phyloP scores from a whole-genome alignment of 2,329 filamentous ascomycete genomes.

The Fusarium proliferatum region DNA sequence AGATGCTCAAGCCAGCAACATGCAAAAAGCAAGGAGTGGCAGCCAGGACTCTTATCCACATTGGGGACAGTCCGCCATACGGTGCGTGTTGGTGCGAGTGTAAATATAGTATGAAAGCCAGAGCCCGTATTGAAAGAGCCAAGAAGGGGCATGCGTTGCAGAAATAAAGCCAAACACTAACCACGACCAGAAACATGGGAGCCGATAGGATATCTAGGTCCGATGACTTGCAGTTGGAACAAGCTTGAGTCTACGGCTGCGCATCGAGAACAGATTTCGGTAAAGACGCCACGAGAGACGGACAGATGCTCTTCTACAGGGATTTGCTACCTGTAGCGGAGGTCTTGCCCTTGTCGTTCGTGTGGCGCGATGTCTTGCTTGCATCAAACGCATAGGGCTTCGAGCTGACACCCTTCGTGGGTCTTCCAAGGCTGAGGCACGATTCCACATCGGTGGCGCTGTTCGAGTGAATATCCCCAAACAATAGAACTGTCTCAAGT shows the following conservation, averaged over 20 bases:
- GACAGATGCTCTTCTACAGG: slow-evolving; percentile 18
- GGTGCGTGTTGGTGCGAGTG: slow-evolving; percentile 21
- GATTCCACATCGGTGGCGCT: not conserved
- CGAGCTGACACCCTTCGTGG: not conserved
- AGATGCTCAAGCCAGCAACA: not conserved
- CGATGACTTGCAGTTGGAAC: slow-evolving; percentile 15
- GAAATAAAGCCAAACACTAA: not conserved
- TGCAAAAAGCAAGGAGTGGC: slow-evolving; percentile 17
- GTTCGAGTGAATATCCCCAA: not conserved
- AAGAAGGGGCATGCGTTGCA: slow-evolving; percentile 13
- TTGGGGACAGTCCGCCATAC: slow-evolving; percentile 12
- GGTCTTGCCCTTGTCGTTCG: slow-evolving; percentile 16
- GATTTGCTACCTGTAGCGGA: slow-evolving; percentile 8
- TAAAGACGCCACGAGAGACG: slow-evolving; percentile 20
- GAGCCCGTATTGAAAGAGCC: slow-evolving; percentile 23
- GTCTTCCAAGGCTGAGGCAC: slow-evolving; percentile 6
- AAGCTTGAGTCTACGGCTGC: not conserved
- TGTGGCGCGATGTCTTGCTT: slow-evolving; percentile 19
- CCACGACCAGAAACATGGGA: slow-evolving; percentile 11
- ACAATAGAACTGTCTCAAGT: not conserved
- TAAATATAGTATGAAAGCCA: slow-evolving; percentile 31
- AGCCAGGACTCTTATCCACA: not conserved
- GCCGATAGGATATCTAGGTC: slow-evolving; percentile 15
- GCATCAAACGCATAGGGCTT: slow-evolving; percentile 1
- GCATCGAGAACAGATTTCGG: slow-evolving; percentile 15